A percentile compares a stretch with the other conserved stretches of the same genome.
Evolutionary conservation across 306 rosid species (phyloP).

Genomic region (Sindora glabra): DNA sequence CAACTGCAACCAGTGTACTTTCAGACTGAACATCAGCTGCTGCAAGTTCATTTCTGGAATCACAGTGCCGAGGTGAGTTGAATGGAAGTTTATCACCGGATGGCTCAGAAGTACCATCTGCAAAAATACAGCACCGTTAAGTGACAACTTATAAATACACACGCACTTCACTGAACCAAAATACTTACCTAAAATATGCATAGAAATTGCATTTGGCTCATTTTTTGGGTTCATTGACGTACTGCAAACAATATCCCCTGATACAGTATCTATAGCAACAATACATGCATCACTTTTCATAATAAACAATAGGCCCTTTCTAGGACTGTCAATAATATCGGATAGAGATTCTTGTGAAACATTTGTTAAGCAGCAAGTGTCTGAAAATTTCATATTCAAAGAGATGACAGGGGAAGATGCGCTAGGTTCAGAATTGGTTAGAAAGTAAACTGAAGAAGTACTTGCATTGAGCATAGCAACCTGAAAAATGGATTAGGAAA

Average conservation of each 20-base stretch:
- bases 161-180: constrained; percentile 16
- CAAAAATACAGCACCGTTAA: constrained; percentile 17
- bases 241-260: constrained; percentile 46
- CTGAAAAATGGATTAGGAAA: constrained; percentile 42
- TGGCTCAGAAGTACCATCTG: constrained; percentile 46
- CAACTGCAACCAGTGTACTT: constrained; percentile 36
- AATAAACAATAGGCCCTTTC: constrained; percentile 34
- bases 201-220: constrained; percentile 50
- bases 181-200: constrained; percentile 63
- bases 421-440: constrained; percentile 42
- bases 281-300: constrained; percentile 51
- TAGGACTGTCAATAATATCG: constrained; percentile 27
- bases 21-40: constrained; percentile 31
- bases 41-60: constrained; percentile 18
- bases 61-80: constrained; percentile 25
- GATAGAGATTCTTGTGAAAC: constrained; percentile 34
- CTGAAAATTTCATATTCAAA: constrained; percentile 44
- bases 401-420: constrained; percentile 49
- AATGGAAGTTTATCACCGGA: constrained; percentile 24
- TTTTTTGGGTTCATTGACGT: constrained; percentile 26
- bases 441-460: constrained; percentile 53
- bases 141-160: neutral
- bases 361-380: constrained; percentile 24
- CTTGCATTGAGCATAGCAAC: constrained; percentile 69
- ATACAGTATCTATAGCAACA: constrained; percentile 37